Conservation (phyloP, 2,329 filamentous ascomycete genomes). For the Diplodia intermedia region DNA sequence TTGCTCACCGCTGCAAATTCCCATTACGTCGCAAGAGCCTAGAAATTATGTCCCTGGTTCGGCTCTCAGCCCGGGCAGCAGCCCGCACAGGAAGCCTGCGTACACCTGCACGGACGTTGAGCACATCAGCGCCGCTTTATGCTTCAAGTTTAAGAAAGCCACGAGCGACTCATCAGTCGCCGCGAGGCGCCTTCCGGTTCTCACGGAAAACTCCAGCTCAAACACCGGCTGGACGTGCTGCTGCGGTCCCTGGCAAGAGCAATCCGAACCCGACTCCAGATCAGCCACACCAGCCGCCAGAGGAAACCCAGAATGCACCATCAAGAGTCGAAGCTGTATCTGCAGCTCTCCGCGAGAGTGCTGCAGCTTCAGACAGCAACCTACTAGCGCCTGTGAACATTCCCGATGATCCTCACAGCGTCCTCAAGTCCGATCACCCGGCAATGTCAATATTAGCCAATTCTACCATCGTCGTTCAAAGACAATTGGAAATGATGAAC, state of each 20-base stretch:
- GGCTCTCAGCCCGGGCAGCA: not conserved
- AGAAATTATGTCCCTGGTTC: not conserved
- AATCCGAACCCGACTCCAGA: not conserved
- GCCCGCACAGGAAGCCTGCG: not conserved
- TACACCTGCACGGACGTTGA: not conserved
- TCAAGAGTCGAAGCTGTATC: slow-evolving; percentile 53
- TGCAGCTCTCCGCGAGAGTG: slow-evolving; percentile 52
- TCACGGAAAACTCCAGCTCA: not conserved
- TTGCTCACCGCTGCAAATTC: not conserved
- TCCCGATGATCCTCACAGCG: slow-evolving; percentile 65
- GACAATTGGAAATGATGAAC: slow-evolving; percentile 71
- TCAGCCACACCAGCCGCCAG: not conserved
- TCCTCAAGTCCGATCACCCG: slow-evolving; percentile 65
- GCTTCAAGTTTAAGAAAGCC: not conserved
- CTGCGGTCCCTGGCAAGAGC: not conserved
- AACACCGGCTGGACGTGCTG: not conserved
- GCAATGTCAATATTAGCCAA: slow-evolving; percentile 65
- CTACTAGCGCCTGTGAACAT: slow-evolving; percentile 67
- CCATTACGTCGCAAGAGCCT: not conserved
- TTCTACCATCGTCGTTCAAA: slow-evolving; percentile 67
- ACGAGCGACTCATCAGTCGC: not conserved
- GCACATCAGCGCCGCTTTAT: not conserved
- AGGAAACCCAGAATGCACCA: not conserved
- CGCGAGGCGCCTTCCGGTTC: not conserved
- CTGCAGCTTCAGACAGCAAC: slow-evolving; percentile 52